Percentiles rank a stretch among this genome's conserved stretches.
These are phyloP conservation scores for Paecilomyces formosus DNA, from an alignment of 2,329 filamentous ascomycete genomes.

Conservation along the genomic window DNA sequence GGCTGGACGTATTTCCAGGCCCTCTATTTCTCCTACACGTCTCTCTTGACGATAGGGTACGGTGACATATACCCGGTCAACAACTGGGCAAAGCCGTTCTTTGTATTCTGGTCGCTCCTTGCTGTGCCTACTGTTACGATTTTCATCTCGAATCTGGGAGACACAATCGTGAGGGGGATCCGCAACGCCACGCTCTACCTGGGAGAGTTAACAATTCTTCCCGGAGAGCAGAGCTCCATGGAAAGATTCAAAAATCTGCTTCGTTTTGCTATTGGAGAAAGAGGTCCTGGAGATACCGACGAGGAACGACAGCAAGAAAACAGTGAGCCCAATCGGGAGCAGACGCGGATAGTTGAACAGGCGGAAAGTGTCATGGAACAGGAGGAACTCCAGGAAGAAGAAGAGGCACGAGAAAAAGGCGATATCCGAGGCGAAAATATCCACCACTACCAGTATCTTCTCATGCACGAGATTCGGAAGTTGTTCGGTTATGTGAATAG, in stretches of 20 bases:
- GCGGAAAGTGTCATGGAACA: slow-evolving; percentile 29
- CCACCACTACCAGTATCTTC: slow-evolving; percentile 40
- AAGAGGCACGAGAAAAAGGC: slow-evolving; percentile 33
- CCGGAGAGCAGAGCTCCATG: slow-evolving; percentile 37
- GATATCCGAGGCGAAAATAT: slow-evolving; percentile 40
- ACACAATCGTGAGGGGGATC: slow-evolving; percentile 43
- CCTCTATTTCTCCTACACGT: slow-evolving; percentile 32
- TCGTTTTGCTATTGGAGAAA: slow-evolving; percentile 12
- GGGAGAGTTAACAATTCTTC: slow-evolving; percentile 48
- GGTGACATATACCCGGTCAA: slow-evolving; percentile 27
- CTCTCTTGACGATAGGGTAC: slow-evolving; percentile 33
- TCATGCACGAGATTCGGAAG: slow-evolving; percentile 32
- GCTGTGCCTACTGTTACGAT: slow-evolving; percentile 33
- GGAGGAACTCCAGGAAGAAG: slow-evolving; percentile 34
- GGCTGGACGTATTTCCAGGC: slow-evolving; percentile 32
- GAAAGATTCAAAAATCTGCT: slow-evolving; percentile 18
- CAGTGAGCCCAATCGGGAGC: slow-evolving; percentile 4
- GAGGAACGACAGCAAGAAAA: slow-evolving; percentile 7
- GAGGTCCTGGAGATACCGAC: slow-evolving; percentile 7
- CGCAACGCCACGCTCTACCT: slow-evolving; percentile 50
- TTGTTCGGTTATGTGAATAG: slow-evolving; percentile 28
- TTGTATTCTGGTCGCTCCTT: slow-evolving; percentile 34
- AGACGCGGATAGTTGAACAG: slow-evolving; percentile 15
- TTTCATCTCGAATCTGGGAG: slow-evolving; percentile 32
- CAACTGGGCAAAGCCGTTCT: slow-evolving; percentile 29